Conservation (phyloP, 345 rosid species). For the Nephelium lappaceum region DNA sequence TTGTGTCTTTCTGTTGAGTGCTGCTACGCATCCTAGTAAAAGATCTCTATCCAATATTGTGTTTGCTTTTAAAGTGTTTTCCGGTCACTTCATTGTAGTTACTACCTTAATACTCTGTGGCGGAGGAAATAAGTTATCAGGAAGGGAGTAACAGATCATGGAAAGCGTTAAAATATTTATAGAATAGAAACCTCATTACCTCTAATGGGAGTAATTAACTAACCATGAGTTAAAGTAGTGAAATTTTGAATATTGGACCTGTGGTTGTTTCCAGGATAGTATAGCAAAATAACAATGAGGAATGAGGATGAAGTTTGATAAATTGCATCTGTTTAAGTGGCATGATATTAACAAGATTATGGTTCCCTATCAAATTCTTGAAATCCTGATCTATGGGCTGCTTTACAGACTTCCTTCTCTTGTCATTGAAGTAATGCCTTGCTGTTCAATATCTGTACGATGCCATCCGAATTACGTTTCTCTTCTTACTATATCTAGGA, state of each 20-base stretch:
- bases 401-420: neutral
- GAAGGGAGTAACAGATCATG: no score
- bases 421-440: no score
- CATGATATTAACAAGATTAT: neutral
- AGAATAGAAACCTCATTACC: neutral
- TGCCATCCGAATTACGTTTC: no score
- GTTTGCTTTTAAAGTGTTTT: no score
- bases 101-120: no score
- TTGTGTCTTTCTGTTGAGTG: neutral
- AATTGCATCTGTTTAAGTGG: neutral
- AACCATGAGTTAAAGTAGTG: neutral
- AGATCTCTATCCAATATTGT: neutral
- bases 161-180: no score
- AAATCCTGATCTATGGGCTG: neutral
- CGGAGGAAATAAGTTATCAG: no score
- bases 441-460: no score
- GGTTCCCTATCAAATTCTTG: neutral
- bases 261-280: neutral
- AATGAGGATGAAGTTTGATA: neutral
- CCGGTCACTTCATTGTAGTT: no score
- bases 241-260: neutral
- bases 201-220: neutral
- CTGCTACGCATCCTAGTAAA: constrained; percentile 11
- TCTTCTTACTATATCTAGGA: no score
- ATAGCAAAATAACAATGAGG: neutral